These are phyloP conservation scores for Fraxinus dipetala DNA, from an alignment of 305 asterid genomes.

Conservation along the genomic window DNA sequence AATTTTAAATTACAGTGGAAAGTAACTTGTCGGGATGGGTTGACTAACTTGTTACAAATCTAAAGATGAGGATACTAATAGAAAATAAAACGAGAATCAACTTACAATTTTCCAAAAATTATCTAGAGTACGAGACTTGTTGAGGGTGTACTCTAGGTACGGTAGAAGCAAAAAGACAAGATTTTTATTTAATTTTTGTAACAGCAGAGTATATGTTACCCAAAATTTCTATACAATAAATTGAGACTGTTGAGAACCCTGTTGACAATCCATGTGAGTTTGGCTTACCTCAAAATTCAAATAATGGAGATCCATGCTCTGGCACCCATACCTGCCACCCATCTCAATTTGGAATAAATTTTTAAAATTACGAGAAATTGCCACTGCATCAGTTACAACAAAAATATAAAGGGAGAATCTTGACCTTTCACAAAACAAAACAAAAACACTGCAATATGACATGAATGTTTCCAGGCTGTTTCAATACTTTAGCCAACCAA, in stretches of 20 bases:
- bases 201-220: background rate
- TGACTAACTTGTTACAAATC: background rate
- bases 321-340: slow-evolving; percentile 22
- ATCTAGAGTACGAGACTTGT: background rate
- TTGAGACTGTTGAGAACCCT: slow-evolving; percentile 25
- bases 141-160: slow-evolving; percentile 36
- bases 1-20: background rate
- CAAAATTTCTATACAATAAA: slow-evolving; percentile 5
- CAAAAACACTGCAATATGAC: slow-evolving; percentile 19
- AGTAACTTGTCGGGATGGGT: background rate
- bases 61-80: background rate
- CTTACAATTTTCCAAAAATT: background rate
- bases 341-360: slow-evolving; percentile 4
- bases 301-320: slow-evolving; percentile 36
- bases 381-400: slow-evolving; percentile 27
- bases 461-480: slow-evolving; percentile 41
- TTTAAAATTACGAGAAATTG: background rate
- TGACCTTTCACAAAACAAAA: slow-evolving; percentile 26
- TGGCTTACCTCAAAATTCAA: slow-evolving; percentile 16
- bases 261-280: slow-evolving; percentile 45
- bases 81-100: background rate
- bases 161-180: slow-evolving; percentile 31
- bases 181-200: slow-evolving; percentile 7
- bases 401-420: slow-evolving; percentile 30
- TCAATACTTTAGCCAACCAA: slow-evolving; percentile 32